Conservation (phyloP, 495 filamentous ascomycete species). For the Zalerion maritima region DNA sequence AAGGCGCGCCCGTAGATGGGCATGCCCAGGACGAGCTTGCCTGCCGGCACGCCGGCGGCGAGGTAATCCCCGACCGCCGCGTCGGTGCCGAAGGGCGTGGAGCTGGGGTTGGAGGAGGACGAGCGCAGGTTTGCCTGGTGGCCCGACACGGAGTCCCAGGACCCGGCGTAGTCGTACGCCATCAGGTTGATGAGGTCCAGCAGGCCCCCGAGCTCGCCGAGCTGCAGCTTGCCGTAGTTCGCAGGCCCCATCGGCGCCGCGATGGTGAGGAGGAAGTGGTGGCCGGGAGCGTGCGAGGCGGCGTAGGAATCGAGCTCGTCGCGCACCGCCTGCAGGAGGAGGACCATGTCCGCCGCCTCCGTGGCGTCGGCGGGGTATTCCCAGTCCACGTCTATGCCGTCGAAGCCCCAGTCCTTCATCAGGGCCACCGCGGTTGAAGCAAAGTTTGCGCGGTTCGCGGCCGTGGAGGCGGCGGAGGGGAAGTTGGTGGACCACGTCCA, state of each 20-base stretch:
- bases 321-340: slow-evolving; percentile 52
- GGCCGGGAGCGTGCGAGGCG: slow-evolving; percentile 25
- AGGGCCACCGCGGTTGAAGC: slow-evolving; percentile 49
- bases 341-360: slow-evolving; percentile 58
- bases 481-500: slow-evolving; percentile 82
- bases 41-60: slow-evolving; percentile 38
- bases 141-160: slow-evolving; percentile 49
- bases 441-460: slow-evolving; percentile 41
- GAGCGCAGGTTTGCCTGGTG: slow-evolving; percentile 67
- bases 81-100: slow-evolving; percentile 56
- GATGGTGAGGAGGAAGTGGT: slow-evolving; percentile 62
- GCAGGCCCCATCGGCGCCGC: slow-evolving; percentile 44
- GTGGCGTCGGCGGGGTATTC: slow-evolving; percentile 39
- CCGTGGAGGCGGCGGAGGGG: slow-evolving; percentile 45
- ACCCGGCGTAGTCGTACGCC: slow-evolving; percentile 58
- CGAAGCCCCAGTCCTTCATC: slow-evolving; percentile 44
- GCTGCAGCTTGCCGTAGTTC: slow-evolving; percentile 53
- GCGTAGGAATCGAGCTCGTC: slow-evolving; percentile 51
- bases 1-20: slow-evolving; percentile 81
- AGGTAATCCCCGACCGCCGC: slow-evolving; percentile 56
- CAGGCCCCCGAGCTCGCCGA: slow-evolving; percentile 48
- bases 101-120: slow-evolving; percentile 27
- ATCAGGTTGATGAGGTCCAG: slow-evolving; percentile 85
- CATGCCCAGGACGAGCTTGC: slow-evolving; percentile 71
- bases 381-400: slow-evolving; percentile 35